Base-by-base conservation (phyloP, 805 yeast genomes). In the Candida tammaniensis region DNA sequence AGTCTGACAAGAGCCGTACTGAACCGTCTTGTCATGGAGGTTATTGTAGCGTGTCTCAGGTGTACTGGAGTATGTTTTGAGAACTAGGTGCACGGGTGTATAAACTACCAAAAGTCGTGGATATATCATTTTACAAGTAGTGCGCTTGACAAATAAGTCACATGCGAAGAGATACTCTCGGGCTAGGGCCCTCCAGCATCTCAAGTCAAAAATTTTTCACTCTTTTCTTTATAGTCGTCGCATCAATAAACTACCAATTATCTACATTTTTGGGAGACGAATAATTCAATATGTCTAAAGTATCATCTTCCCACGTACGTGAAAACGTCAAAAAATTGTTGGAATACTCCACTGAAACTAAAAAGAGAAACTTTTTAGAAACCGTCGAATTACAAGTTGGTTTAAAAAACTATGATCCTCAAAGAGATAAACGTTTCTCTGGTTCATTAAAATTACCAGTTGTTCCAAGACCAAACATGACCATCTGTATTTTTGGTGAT, bases 341-440 rank as follows among this genome's bases (percentile, higher is more conserved):
- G 71, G 83, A 81, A 67, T 80, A 69, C 82, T 87, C 98, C 61
- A 79, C 68, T 70, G 93, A 85, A 74, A 83, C 91, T 77, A 93
- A 93, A 86, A 91, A 93, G 96, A 89, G 99, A 84, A 93, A 93
- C 95, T 93, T 93, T 80, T 85, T 91, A 76, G 99, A 93, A 84
- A 91, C 99, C 73, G 89, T 93, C 64, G 99, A 93, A 80, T 81
- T 93, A 70, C 98, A 93, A 80, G 95, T 93, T 67, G 98, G 98
- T 74, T 82, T 93, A 62, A 93, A 93, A 89, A 93, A 93, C 95
- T 93, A 93, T 77, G 99, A 93, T 73, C 98, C 99, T 69, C 98
- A 93, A 81, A 89, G 98, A 86, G 99, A 93, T 78, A 93, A 93
- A 89, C 98, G 99, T 88, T 93, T 93, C 97, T 91, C 98, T 70